These are phyloP conservation scores for Mycena leptocephala DNA, from an alignment of 768 basidiomycete genomes.

Conservation along the genomic window DNA sequence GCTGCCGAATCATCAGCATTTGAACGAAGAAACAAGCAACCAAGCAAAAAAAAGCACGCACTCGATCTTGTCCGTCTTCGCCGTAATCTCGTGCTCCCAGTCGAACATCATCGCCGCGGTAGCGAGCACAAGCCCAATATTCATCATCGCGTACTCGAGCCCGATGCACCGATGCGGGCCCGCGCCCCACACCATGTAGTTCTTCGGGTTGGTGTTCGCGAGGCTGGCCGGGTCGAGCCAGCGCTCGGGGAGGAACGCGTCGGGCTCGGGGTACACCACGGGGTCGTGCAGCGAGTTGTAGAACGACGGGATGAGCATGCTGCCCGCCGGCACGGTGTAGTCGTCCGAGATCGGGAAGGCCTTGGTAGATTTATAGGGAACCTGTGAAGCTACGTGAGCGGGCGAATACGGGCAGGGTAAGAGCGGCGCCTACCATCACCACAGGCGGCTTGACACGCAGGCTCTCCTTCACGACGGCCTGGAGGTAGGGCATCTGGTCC, in stretches of 20 bases:
- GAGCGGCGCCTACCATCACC: slow-evolving; percentile 82
- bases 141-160: slow-evolving; percentile 93
- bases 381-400: slow-evolving; percentile 59
- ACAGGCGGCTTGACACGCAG: slow-evolving; percentile 95
- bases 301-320: slow-evolving; percentile 96
- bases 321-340: slow-evolving; percentile 92
- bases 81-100: slow-evolving; percentile 91
- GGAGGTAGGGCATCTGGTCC: slow-evolving; percentile 94
- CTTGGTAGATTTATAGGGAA: slow-evolving; percentile 93
- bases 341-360: slow-evolving; percentile 93
- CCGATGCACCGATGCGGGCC: slow-evolving; percentile 96
- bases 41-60: slow-evolving; percentile 62
- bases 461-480: slow-evolving; percentile 95
- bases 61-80: slow-evolving; percentile 86
- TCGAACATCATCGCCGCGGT: slow-evolving; percentile 86
- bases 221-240: slow-evolving; percentile 90
- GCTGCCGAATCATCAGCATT: slow-evolving; percentile 52
- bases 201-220: slow-evolving; percentile 90
- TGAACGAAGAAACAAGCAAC: slow-evolving; percentile 8
- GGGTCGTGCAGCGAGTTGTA: slow-evolving; percentile 95
- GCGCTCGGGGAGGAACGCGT: slow-evolving; percentile 88
- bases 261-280: slow-evolving; percentile 89
- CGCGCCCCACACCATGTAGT: slow-evolving; percentile 96
- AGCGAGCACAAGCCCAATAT: slow-evolving; percentile 89
- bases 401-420: neutral